Evolutionary conservation across 768 basidiomycete genomes (phyloP).

Genomic region (Phlebiopsis flavidoalba): DNA sequence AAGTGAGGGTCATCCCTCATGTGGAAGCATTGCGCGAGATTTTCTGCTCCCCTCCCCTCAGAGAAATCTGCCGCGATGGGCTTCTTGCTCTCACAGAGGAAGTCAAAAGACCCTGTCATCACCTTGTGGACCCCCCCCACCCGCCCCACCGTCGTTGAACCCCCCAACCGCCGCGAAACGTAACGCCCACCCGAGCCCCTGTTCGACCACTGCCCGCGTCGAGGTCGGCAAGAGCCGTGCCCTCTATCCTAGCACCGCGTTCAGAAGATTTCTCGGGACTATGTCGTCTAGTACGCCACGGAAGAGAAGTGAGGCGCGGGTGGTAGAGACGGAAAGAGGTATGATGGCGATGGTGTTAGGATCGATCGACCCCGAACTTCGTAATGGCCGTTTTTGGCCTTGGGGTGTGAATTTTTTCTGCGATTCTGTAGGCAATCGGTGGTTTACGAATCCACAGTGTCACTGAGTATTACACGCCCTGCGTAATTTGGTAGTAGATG

Average conservation of each 20-base stretch:
- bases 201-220: constrained; percentile 4
- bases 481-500: background rate
- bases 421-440: background rate
- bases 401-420: background rate
- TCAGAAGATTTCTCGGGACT: constrained; percentile 23
- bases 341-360: constrained; percentile 80
- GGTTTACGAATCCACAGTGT: background rate
- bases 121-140: background rate
- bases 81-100: background rate
- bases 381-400: background rate
- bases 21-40: constrained; percentile 71
- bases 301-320: constrained; percentile 60
- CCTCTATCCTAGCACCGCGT: constrained; percentile 26
- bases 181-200: constrained; percentile 3
- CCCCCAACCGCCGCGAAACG: constrained; percentile 6
- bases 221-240: constrained; percentile 24
- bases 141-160: background rate
- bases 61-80: background rate
- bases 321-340: constrained; percentile 75
- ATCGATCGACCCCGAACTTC: constrained; percentile 55
- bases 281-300: constrained; percentile 30
- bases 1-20: constrained; percentile 78
- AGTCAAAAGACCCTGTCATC: background rate
- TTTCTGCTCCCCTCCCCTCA: constrained; percentile 42
- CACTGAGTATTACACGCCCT: background rate